phyloP scores from a whole-genome alignment of 331 rosid genomes.

The Quercus phellos region DNA sequence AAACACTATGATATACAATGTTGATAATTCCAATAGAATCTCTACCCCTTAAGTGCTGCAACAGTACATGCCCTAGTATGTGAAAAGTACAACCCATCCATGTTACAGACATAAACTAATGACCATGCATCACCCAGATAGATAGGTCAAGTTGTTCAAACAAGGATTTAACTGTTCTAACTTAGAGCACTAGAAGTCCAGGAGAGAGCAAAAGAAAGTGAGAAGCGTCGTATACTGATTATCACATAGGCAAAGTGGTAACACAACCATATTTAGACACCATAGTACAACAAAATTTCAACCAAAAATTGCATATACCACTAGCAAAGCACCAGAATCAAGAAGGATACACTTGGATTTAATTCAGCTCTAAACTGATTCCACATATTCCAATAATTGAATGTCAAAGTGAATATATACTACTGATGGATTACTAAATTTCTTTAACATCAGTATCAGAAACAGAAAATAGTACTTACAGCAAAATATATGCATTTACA shows the following conservation, averaged over 20 bases:
- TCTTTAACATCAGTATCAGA: neutral
- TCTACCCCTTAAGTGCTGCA: too few relatives aligned
- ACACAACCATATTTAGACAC: neutral
- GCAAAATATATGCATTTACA: conserved; percentile 81
- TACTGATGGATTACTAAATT: neutral
- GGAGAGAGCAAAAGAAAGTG: neutral
- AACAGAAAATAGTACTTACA: conserved; percentile 48
- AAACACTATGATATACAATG: neutral
- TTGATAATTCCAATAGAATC: too few relatives aligned
- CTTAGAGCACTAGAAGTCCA: neutral
- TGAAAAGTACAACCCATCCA: too few relatives aligned
- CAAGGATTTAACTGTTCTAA: neutral
- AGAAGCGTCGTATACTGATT: neutral
- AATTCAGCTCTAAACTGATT: neutral
- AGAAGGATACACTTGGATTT: neutral
- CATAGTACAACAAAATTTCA: neutral
- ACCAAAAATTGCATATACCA: neutral
- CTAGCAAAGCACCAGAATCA: neutral
- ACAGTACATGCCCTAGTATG: too few relatives aligned
- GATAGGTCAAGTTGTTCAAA: neutral
- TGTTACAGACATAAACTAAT: too few relatives aligned
- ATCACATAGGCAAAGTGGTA: neutral
- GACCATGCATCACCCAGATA: too few relatives aligned
- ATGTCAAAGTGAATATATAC: neutral
- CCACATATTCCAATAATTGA: neutral